Conservation (phyloP, 495 filamentous ascomycete genomes). For the Podospora bellae-mahoneyi region DNA sequence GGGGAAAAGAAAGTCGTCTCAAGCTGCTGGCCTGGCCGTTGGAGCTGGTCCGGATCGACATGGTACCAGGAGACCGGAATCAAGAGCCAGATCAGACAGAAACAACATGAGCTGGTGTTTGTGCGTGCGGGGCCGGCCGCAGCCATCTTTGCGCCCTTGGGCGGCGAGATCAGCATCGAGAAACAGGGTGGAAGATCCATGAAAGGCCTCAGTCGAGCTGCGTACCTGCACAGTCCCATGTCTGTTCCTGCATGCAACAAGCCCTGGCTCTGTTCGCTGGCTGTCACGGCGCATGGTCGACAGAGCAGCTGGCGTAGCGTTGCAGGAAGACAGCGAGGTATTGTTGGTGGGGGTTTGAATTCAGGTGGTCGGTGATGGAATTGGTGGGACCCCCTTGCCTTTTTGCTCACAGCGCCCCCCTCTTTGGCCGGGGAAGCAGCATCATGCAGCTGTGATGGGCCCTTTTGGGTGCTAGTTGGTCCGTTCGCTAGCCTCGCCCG, state of each 20-base stretch:
- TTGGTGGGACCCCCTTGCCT: neutral
- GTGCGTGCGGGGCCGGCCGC: neutral
- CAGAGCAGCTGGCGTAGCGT: neutral
- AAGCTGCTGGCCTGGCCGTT: neutral
- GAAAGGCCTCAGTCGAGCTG: neutral
- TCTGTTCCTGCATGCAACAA: constrained; percentile 11
- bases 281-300: neutral
- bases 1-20: neutral
- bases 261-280: neutral
- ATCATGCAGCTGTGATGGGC: neutral
- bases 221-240: neutral
- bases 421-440: neutral
- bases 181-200: neutral
- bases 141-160: too few relatives aligned
- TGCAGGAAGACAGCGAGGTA: neutral
- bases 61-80: neutral
- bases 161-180: too few relatives aligned
- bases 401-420: neutral
- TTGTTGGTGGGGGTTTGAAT: constrained; percentile 4
- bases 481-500: constrained; percentile 6
- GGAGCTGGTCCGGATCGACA: neutral
- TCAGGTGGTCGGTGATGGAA: neutral
- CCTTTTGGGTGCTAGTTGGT: neutral
- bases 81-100: neutral
- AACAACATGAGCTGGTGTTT: neutral